Percentiles rank a stretch among this genome's conserved stretches.
phyloP scores from a whole-genome alignment of 1,284 basidiomycete species.

The Rhodotorula sp. region DNA sequence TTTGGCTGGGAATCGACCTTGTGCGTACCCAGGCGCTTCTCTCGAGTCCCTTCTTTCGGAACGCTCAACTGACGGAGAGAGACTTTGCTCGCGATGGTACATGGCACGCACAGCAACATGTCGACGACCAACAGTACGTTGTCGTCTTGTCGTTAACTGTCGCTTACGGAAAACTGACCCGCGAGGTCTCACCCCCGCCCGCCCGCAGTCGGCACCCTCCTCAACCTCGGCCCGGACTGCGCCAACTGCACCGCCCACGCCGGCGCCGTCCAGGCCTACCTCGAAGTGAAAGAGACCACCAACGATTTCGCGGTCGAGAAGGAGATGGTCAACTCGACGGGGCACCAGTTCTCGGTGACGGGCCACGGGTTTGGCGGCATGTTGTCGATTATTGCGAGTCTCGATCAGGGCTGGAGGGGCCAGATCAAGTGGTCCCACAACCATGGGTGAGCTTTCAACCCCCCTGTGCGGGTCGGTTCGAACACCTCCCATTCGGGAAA shows the following conservation, averaged over 20 bases:
- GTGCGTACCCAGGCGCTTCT: slow-evolving; percentile 5
- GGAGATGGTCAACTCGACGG: slow-evolving; percentile 36
- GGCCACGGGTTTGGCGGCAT: slow-evolving; percentile 44
- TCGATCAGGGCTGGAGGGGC: slow-evolving; percentile 40
- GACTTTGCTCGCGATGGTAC: not conserved
- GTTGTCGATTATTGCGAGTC: slow-evolving; percentile 39
- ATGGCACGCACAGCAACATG: not conserved
- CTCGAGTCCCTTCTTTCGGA: not conserved
- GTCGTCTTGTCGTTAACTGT: not conserved
- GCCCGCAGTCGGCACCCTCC: slow-evolving; percentile 23
- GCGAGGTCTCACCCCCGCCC: too few species aligned
- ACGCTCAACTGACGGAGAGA: not conserved
- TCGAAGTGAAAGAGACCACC: slow-evolving; percentile 43
- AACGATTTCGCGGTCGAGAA: slow-evolving; percentile 41
- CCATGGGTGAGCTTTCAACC: not conserved
- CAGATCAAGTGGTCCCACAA: slow-evolving; percentile 31
- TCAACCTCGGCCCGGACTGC: slow-evolving; percentile 32
- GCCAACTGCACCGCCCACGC: slow-evolving; percentile 42
- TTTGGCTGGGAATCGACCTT: slow-evolving; percentile 34
- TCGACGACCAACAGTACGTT: slow-evolving; percentile 6
- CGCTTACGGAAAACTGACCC: too few species aligned
- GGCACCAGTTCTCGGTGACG: slow-evolving; percentile 44
- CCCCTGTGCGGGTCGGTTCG: not conserved
- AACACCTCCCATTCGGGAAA: too few species aligned
- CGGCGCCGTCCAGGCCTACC: slow-evolving; percentile 40